phyloP scores from a whole-genome alignment of 1,284 basidiomycete species.

The Ganoderma multipileum region DNA sequence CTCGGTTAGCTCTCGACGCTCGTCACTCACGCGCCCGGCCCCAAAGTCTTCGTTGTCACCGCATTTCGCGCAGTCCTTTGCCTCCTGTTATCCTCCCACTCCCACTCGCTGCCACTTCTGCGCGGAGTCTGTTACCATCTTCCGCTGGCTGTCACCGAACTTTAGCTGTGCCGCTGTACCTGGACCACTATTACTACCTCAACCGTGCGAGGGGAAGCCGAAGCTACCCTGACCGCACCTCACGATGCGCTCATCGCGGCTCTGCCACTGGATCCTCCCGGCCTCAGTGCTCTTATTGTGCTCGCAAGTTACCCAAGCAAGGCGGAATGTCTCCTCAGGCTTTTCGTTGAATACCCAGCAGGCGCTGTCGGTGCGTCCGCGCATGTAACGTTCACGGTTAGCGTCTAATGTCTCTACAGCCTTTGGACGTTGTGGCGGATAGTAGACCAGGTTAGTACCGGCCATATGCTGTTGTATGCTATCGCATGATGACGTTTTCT shows the following conservation, averaged over 20 bases:
- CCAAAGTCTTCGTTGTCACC: constrained; percentile 1
- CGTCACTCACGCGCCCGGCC: neutral
- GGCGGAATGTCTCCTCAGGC: constrained; percentile 18
- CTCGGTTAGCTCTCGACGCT: neutral
- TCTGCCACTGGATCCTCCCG: constrained; percentile 22
- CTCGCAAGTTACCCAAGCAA: constrained; percentile 11
- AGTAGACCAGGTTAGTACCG: constrained; percentile 29
- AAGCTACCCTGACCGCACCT: constrained; percentile 12
- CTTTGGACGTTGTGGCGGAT: constrained; percentile 28
- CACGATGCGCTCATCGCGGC: constrained; percentile 24
- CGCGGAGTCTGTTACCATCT: neutral
- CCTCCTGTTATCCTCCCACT: neutral
- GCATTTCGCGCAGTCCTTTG: neutral
- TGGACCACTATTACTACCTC: constrained; percentile 14
- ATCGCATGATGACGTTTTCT: no score
- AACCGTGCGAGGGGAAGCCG: constrained; percentile 20
- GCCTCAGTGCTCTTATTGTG: constrained; percentile 21
- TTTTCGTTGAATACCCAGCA: constrained; percentile 21
- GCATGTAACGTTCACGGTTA: neutral
- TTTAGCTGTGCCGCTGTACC: constrained; percentile 12
- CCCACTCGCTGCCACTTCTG: neutral
- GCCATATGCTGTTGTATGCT: neutral
- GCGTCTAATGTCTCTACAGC: constrained; percentile 15
- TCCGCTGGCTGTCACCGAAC: neutral
- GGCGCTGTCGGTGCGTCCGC: constrained; percentile 24